A percentile compares a stretch with the other conserved stretches of the same genome.
Conservation (phyloP, 345 rosid genomes). For the Citrus unshiu region DNA sequence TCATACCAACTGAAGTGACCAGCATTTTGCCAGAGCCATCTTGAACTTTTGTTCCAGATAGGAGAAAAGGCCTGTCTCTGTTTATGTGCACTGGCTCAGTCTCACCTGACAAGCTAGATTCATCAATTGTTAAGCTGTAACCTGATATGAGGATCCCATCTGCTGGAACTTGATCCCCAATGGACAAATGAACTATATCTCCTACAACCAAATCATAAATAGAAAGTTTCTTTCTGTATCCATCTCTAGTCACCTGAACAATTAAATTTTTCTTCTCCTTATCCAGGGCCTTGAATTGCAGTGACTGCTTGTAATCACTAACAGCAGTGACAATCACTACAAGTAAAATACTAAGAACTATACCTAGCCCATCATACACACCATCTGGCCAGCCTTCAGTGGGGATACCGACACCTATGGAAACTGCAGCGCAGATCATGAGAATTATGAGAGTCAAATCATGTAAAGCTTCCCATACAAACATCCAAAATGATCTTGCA, state of each 20-base stretch:
- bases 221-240: slow-evolving; percentile 22
- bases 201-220: slow-evolving; percentile 40
- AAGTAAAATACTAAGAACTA: slow-evolving; percentile 26
- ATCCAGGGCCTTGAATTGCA: slow-evolving; percentile 34
- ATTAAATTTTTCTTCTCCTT: slow-evolving; percentile 26
- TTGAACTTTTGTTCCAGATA: slow-evolving; percentile 57
- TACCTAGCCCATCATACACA: slow-evolving; percentile 45
- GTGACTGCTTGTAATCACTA: slow-evolving; percentile 33
- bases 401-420: slow-evolving; percentile 28
- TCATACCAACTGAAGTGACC: slow-evolving; percentile 72
- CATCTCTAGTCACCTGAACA: slow-evolving; percentile 35
- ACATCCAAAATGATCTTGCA: slow-evolving; percentile 40
- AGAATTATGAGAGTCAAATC: slow-evolving; percentile 46
- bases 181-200: slow-evolving; percentile 31
- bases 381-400: slow-evolving; percentile 50
- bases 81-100: slow-evolving; percentile 32
- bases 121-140: slow-evolving; percentile 43
- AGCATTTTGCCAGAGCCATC: slow-evolving; percentile 66
- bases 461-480: slow-evolving; percentile 50
- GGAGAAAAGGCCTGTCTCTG: slow-evolving; percentile 40
- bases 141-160: slow-evolving; percentile 44
- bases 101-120: slow-evolving; percentile 57
- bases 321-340: slow-evolving; percentile 29
- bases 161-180: slow-evolving; percentile 38
- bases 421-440: slow-evolving; percentile 37